Percentiles rank a stretch among this genome's conserved stretches.
These are phyloP conservation scores for Nemophila menziesii DNA, from an alignment of 257 asterid species.

Conservation along the genomic window DNA sequence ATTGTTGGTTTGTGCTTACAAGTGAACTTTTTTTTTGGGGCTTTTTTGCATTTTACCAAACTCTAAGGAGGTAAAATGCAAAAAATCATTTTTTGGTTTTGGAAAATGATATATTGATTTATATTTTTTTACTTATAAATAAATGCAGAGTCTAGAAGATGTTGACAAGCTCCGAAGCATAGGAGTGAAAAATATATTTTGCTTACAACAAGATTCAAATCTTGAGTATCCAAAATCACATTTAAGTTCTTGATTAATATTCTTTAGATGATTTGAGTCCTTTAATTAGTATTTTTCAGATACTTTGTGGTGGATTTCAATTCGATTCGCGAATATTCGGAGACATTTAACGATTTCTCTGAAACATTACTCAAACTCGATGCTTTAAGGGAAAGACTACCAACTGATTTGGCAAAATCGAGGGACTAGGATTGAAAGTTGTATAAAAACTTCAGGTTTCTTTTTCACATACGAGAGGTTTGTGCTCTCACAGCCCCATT, in stretches of 20 bases:
- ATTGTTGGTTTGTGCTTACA: conserved; percentile 95
- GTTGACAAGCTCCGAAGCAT: conserved; percentile 86
- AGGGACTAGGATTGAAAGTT: too few relatives aligned
- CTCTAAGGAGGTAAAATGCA: too few relatives aligned
- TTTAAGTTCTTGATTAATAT: conserved; percentile 41
- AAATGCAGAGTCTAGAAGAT: conserved; percentile 70
- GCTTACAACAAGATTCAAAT: conserved; percentile 83
- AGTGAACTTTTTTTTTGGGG: conserved; percentile 28
- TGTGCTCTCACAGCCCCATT: too few relatives aligned
- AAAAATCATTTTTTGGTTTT: neutral
- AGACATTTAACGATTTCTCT: conserved; percentile 50
- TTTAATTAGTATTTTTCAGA: conserved; percentile 46
- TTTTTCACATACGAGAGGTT: too few relatives aligned
- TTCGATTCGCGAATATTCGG: conserved; percentile 68
- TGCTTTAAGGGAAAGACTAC: too few relatives aligned
- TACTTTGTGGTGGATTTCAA: conserved; percentile 76
- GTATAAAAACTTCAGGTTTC: too few relatives aligned
- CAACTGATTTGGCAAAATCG: too few relatives aligned
- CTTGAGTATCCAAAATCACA: conserved; percentile 79
- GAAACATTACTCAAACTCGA: too few relatives aligned
- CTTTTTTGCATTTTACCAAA: too few relatives aligned
- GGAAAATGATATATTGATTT: neutral
- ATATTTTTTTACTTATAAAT: conserved; percentile 7
- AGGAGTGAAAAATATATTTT: conserved; percentile 89
- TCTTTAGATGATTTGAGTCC: conserved; percentile 65